phyloP scores from a whole-genome alignment of 306 rosid species.

The Carpinus viminea region DNA sequence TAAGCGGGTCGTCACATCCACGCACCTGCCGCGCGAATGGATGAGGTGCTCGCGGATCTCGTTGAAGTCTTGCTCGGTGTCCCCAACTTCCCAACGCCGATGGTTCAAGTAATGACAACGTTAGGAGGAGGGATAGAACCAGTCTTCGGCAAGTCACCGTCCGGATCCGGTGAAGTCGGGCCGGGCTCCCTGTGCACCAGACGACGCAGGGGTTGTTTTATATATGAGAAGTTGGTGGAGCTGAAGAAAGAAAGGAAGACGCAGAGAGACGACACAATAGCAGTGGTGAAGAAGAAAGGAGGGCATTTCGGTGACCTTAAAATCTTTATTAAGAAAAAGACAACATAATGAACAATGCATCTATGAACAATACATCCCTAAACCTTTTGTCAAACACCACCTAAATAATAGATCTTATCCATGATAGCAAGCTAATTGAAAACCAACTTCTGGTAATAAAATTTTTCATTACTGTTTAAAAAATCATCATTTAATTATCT shows the following conservation, averaged over 20 bases:
- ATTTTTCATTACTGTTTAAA: too few species aligned
- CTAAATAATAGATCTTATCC: too few species aligned
- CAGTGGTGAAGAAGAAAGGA: not conserved
- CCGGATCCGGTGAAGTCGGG: conserved; percentile 76
- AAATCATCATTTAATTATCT: too few species aligned
- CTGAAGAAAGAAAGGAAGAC: conserved; percentile 8
- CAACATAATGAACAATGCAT: too few species aligned
- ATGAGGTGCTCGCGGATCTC: conserved; percentile 56
- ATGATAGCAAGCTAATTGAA: too few species aligned
- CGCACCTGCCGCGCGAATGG: conserved; percentile 55
- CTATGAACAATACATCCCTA: too few species aligned
- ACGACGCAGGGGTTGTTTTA: conserved; percentile 10
- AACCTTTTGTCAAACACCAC: too few species aligned
- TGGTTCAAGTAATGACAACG: conserved; percentile 81
- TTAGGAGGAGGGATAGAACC: conserved; percentile 70
- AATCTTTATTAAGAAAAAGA: too few species aligned
- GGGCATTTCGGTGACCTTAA: too few species aligned
- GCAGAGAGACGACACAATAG: not conserved
- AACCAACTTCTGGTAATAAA: too few species aligned
- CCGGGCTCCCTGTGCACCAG: conserved; percentile 57
- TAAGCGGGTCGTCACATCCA: too few species aligned
- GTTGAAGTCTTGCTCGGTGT: conserved; percentile 81
- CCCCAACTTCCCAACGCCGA: conserved; percentile 90
- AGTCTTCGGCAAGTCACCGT: conserved; percentile 56
- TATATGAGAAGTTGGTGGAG: conserved; percentile 37